Conservation (phyloP, 257 asterid species). For the Rubia yunnanensis region DNA sequence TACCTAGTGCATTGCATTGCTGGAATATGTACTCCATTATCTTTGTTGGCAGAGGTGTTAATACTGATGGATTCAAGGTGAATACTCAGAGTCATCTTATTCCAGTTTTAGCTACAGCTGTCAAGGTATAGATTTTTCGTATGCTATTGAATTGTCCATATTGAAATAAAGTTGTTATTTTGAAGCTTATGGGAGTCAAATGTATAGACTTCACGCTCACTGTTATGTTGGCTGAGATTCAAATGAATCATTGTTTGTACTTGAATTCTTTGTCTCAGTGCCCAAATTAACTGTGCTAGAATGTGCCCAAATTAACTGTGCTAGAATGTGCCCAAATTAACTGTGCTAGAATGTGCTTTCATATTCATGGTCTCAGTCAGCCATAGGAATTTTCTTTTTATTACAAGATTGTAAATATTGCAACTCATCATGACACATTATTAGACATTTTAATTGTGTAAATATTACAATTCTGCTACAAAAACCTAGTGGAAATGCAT, state of each 20-base stretch:
- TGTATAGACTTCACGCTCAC: too few relatives aligned
- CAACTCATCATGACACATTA: background rate
- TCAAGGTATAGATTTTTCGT: slow-evolving; percentile 47
- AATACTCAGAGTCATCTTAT: slow-evolving; percentile 78
- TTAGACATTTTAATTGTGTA: background rate
- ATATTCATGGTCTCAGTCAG: too few relatives aligned
- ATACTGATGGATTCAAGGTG: slow-evolving; percentile 73
- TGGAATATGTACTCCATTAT: background rate
- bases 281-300: too few relatives aligned
- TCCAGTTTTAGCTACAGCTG: slow-evolving; percentile 85
- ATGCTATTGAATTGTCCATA: background rate
- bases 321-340: background rate
- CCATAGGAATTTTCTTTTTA: too few relatives aligned
- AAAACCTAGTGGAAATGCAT: background rate
- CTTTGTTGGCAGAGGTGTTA: slow-evolving; percentile 51
- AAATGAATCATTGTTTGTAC: background rate
- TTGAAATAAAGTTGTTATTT: background rate
- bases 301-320: too few relatives aligned
- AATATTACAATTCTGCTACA: background rate
- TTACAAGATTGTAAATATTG: background rate
- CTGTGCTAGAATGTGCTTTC: background rate
- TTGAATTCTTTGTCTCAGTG: background rate
- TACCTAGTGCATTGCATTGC: background rate
- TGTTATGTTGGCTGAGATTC: background rate
- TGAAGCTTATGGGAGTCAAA: background rate